phyloP scores from a whole-genome alignment of 164 flowering plant species.

The Berberis vulgaris region DNA sequence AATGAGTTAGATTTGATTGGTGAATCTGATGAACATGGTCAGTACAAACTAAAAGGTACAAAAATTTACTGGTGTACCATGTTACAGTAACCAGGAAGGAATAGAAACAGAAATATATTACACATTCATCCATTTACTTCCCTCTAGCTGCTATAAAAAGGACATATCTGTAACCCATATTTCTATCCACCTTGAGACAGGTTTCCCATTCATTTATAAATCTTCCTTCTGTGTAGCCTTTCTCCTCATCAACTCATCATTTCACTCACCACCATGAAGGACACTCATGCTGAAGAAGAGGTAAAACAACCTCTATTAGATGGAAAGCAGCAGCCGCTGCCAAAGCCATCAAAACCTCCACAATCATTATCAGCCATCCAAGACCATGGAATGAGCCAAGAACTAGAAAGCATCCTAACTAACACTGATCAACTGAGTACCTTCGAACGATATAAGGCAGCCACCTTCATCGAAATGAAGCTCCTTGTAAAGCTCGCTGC shows the following conservation, averaged over 20 bases:
- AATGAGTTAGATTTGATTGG: no score
- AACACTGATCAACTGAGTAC: constrained; percentile 7
- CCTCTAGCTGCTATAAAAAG: no score
- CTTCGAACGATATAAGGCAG: constrained; percentile 18
- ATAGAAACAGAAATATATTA: no score
- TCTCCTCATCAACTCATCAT: background rate
- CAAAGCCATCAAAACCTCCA: constrained; percentile 3
- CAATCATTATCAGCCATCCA: background rate
- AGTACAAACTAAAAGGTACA: no score
- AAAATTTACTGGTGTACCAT: no score
- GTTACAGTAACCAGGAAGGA: no score
- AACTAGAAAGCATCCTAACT: constrained; percentile 23
- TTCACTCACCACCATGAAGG: constrained; percentile 3
- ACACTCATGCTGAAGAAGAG: background rate
- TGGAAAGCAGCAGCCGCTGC: constrained; percentile 10
- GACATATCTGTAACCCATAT: no score
- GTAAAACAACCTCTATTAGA: background rate
- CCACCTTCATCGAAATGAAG: constrained; percentile 24
- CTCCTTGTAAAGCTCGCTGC: constrained; percentile 26
- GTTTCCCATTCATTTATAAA: background rate
- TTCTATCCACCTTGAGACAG: no score
- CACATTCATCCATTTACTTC: no score
- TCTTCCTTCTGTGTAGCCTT: background rate
- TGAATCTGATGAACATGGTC: no score
- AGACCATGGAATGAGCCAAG: background rate